phyloP scores from a whole-genome alignment of 306 rosid species.

The Adenanthera pavonina region DNA sequence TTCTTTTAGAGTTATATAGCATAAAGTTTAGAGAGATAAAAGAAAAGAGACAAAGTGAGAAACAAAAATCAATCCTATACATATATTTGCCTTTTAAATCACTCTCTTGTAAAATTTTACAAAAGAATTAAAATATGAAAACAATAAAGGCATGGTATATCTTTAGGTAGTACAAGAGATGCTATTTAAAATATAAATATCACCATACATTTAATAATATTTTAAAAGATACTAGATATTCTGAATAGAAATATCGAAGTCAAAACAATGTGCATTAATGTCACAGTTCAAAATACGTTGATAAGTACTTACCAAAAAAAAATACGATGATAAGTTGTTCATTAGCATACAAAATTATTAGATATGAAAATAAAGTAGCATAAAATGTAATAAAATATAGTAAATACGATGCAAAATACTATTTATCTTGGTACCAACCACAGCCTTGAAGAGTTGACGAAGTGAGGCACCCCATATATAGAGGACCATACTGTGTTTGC shows the following conservation, averaged over 20 bases:
- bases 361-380: background rate
- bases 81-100: too few species aligned
- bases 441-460: constrained; percentile 10
- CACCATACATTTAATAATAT: background rate
- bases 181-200: too few species aligned
- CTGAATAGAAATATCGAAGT: background rate
- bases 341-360: background rate
- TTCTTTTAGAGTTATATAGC: background rate
- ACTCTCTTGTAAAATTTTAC: too few species aligned
- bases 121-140: too few species aligned
- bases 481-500: background rate
- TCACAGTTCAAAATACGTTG: background rate
- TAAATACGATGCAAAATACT: too few species aligned
- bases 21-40: too few species aligned
- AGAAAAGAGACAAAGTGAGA: background rate
- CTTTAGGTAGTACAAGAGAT: background rate
- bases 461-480: background rate
- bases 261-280: background rate
- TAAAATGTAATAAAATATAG: too few species aligned
- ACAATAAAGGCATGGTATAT: background rate
- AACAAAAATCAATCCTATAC: too few species aligned
- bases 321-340: background rate
- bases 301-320: background rate
- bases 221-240: background rate
- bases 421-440: background rate